Conservation (phyloP, 1,139 yeast genomes). For the Chernovozyma aurita region DNA sequence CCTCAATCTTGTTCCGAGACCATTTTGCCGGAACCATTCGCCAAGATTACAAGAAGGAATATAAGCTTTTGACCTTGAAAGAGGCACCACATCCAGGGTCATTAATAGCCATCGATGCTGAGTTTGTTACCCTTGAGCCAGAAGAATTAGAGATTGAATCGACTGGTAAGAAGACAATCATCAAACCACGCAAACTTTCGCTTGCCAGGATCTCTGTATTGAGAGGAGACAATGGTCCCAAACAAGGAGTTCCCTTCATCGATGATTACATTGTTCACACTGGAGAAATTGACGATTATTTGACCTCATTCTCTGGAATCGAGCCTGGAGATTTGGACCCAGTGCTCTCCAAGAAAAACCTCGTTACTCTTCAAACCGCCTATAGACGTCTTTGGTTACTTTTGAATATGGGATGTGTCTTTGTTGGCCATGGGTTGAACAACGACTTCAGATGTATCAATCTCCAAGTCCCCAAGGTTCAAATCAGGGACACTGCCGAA, state of each 20-base stretch:
- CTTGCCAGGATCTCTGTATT: constrained; percentile 88
- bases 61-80: constrained; percentile 55
- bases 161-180: constrained; percentile 62
- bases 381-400: constrained; percentile 87
- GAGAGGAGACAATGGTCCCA: constrained; percentile 65
- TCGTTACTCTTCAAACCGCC: constrained; percentile 80
- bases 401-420: constrained; percentile 81
- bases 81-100: constrained; percentile 77
- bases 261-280: constrained; percentile 87
- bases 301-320: constrained; percentile 90
- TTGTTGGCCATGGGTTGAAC: constrained; percentile 90
- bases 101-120: constrained; percentile 92
- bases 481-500: constrained; percentile 86
- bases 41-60: constrained; percentile 56
- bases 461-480: constrained; percentile 77
- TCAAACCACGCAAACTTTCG: constrained; percentile 72
- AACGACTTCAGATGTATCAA: constrained; percentile 94
- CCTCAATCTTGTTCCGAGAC: constrained; percentile 66
- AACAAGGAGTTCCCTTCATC: constrained; percentile 75
- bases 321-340: constrained; percentile 89
- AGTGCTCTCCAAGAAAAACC: constrained; percentile 53
- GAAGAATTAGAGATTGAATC: constrained; percentile 73
- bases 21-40: constrained; percentile 71
- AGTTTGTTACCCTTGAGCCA: constrained; percentile 78
- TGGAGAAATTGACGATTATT: constrained; percentile 71